phyloP scores from a whole-genome alignment of 108 stramenopile species.

The Skeletonema tropicum region DNA sequence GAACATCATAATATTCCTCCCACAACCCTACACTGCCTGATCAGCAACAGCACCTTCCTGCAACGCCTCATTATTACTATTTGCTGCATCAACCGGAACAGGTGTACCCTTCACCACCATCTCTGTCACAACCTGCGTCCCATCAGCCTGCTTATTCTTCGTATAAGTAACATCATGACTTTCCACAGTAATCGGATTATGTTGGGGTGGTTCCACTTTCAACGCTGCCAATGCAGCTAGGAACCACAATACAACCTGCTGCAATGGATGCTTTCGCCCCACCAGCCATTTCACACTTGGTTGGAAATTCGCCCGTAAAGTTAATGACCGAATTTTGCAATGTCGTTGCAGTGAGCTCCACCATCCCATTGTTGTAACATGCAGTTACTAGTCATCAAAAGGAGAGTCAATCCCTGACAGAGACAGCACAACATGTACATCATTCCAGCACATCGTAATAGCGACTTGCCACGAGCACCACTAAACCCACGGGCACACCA shows the following conservation, averaged over 20 bases:
- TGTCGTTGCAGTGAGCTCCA: background rate
- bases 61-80: background rate
- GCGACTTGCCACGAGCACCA: background rate
- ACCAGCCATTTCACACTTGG: constrained; percentile 24
- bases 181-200: constrained; percentile 29
- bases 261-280: constrained; percentile 49
- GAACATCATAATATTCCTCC: too few relatives aligned
- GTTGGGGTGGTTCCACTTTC: constrained; percentile 33
- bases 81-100: constrained; percentile 8
- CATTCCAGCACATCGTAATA: constrained; percentile 17
- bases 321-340: background rate
- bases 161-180: constrained; percentile 54
- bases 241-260: constrained; percentile 50
- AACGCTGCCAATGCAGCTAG: constrained; percentile 38
- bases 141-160: constrained; percentile 41
- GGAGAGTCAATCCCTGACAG: constrained; percentile 50
- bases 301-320: constrained; percentile 11
- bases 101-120: constrained; percentile 46
- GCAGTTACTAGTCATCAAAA: constrained; percentile 51
- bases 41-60: background rate
- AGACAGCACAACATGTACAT: constrained; percentile 34
- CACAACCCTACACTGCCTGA: background rate
- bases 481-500: constrained; percentile 23
- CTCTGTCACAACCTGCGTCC: constrained; percentile 37
- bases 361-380: constrained; percentile 33